Base-by-base conservation (phyloP, 345 rosid species). In the Carallia pectinifolia region DNA sequence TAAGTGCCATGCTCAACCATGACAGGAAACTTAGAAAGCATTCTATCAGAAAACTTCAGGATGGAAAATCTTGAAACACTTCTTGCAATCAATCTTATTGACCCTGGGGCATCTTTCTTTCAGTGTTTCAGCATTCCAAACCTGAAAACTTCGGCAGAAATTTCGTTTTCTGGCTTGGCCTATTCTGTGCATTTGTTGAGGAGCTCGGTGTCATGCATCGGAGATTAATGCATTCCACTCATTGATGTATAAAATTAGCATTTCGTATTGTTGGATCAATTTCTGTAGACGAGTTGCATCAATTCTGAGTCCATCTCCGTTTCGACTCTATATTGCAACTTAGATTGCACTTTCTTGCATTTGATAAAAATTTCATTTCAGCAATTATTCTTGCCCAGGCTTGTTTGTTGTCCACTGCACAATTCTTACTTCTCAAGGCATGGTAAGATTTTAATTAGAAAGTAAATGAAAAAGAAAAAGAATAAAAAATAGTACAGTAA, bases 1-100 rank as follows among this genome's bases (percentile, higher is more conserved):
- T 86, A 58, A 80, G 97, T 34, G 84, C 97, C 16, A 77, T 95
- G 86, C 90, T 92, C 81, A 89, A 88, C 74, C 90, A 85, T 48
- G 97, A 95, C 80, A 82, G 97, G 77, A 83, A 68, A 71, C 81
- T 92, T 66, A 72, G 71, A 62, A 85, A 80, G 71, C 77, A 67
- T 71, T 60, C 70, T 47, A 56, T 30, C 15, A 50, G 66, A 23
- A 85, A 75, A 66, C 76, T 67, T 73, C 58, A 19, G 72, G 82
- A 79, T 17, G 81, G 64, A 48, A 73, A 80, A 67, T 79, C 81
- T 54, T 65, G 70, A 75, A 47, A 16, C 48, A 29, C 38, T 61
- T 65, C 15, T 19, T 53, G 63, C 66, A 58, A 65, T 67, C 60
- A 13, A 12, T 31, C 38, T 56, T 36, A 64, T 18, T 58, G 5